These are phyloP conservation scores for Cudoniella acicularis DNA, from an alignment of 495 filamentous ascomycete species.

Conservation along the genomic window DNA sequence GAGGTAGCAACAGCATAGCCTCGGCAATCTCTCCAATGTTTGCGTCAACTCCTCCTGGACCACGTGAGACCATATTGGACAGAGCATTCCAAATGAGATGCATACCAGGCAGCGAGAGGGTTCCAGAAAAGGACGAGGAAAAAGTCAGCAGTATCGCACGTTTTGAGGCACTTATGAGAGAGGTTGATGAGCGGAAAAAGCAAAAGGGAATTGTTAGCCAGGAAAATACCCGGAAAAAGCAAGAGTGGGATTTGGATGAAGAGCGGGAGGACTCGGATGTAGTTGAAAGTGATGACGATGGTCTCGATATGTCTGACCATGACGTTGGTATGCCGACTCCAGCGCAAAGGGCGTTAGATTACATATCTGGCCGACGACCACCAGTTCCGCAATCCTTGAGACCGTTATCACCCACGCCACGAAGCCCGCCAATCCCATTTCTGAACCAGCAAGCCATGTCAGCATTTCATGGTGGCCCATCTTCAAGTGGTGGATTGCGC, in stretches of 20 bases:
- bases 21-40: conserved; percentile 17
- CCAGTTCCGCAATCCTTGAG: conserved; percentile 6
- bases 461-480: conserved; percentile 16
- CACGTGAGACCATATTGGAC: conserved; percentile 55
- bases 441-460: conserved; percentile 21
- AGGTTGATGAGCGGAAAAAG: conserved; percentile 43
- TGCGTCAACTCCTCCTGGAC: conserved; percentile 33
- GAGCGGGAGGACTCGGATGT: conserved; percentile 19
- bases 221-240: conserved; percentile 1
- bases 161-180: conserved; percentile 56
- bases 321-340: conserved; percentile 30
- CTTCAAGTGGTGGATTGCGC: conserved; percentile 5
- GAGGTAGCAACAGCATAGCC: conserved; percentile 31
- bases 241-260: conserved; percentile 24
- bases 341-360: conserved; percentile 44
- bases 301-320: conserved; percentile 36
- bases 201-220: conserved; percentile 17
- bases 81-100: conserved; percentile 54
- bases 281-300: conserved; percentile 24
- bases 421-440: conserved; percentile 17
- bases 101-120: conserved; percentile 48
- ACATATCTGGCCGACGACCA: conserved; percentile 40
- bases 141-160: conserved; percentile 54
- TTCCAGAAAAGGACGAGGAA: conserved; percentile 29
- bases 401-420: conserved; percentile 16